Conservation (phyloP, 441 rosid species). For the Pelargonium citronellum region DNA sequence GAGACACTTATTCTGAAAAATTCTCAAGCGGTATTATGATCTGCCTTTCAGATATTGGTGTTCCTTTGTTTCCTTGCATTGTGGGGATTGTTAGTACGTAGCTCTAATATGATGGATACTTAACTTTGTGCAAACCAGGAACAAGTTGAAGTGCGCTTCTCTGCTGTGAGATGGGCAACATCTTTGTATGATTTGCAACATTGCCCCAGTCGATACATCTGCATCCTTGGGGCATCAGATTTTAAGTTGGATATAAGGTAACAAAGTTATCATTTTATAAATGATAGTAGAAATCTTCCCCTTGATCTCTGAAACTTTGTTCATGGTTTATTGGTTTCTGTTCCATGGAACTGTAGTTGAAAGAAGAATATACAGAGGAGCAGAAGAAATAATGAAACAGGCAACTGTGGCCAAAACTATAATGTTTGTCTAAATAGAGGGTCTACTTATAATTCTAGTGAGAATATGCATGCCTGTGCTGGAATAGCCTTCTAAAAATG, state of each 20-base stretch:
- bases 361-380: neutral
- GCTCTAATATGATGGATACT: slow-evolving; percentile 14
- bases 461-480: too few relatives aligned
- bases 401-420: too few relatives aligned
- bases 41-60: slow-evolving; percentile 6
- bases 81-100: slow-evolving; percentile 15
- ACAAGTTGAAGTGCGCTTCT: slow-evolving; percentile 89
- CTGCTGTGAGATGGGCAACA: slow-evolving; percentile 92
- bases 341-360: slow-evolving; percentile 1
- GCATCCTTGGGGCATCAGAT: slow-evolving; percentile 91
- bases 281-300: neutral
- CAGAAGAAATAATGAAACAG: neutral
- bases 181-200: slow-evolving; percentile 70
- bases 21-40: slow-evolving; percentile 58
- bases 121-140: slow-evolving; percentile 47
- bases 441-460: neutral
- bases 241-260: slow-evolving; percentile 92
- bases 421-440: slow-evolving; percentile 3
- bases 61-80: slow-evolving; percentile 8
- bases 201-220: slow-evolving; percentile 88
- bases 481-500: neutral
- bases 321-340: neutral
- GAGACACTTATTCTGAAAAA: slow-evolving; percentile 72
- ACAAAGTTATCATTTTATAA: slow-evolving; percentile 18
- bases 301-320: neutral